A percentile compares a stretch with the other conserved stretches of the same genome.
Evolutionary conservation across 495 filamentous ascomycete species (phyloP).

Genomic region (Aspergillus indologenus): DNA sequence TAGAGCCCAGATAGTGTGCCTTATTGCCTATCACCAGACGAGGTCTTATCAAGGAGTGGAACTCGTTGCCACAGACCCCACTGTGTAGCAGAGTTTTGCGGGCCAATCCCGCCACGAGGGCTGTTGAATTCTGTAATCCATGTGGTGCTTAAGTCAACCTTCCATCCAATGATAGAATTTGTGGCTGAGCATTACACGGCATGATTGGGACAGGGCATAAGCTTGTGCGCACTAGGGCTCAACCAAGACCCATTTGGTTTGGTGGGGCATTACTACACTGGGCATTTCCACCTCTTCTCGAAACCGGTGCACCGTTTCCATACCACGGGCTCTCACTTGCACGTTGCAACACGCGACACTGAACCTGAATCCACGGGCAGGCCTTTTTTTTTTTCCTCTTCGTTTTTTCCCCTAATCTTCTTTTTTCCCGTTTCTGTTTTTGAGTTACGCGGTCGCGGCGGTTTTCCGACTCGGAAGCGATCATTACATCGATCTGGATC

Average conservation of each 20-base stretch:
- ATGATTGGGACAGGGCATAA: conserved; percentile 3
- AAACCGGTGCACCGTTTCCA: conserved; percentile 6
- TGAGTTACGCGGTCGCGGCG: conserved; percentile 14
- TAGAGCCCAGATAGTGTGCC: conserved; percentile 1
- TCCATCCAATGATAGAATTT: background rate
- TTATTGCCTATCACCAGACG: conserved; percentile 14
- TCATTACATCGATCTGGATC: conserved; percentile 10
- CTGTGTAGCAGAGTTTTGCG: conserved; percentile 5
- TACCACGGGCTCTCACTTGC: background rate
- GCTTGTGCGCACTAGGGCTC: conserved; percentile 7
- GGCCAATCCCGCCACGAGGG: conserved; percentile 6
- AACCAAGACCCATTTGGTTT: background rate
- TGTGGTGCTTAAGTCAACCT: conserved; percentile 8
- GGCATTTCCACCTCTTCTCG: conserved; percentile 11
- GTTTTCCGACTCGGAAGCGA: conserved; percentile 2
- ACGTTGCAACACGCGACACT: conserved; percentile 12
- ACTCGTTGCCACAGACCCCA: conserved; percentile 8
- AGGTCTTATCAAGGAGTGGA: conserved; percentile 15
- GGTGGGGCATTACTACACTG: background rate
- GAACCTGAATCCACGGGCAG: background rate
- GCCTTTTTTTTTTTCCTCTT: background rate
- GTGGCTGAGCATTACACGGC: background rate
- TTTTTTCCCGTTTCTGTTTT: too few relatives aligned
- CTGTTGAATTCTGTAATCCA: conserved; percentile 2
- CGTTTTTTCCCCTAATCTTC: background rate